Conservation (phyloP, 2,329 filamentous ascomycete species). For the Xylogone sp. region DNA sequence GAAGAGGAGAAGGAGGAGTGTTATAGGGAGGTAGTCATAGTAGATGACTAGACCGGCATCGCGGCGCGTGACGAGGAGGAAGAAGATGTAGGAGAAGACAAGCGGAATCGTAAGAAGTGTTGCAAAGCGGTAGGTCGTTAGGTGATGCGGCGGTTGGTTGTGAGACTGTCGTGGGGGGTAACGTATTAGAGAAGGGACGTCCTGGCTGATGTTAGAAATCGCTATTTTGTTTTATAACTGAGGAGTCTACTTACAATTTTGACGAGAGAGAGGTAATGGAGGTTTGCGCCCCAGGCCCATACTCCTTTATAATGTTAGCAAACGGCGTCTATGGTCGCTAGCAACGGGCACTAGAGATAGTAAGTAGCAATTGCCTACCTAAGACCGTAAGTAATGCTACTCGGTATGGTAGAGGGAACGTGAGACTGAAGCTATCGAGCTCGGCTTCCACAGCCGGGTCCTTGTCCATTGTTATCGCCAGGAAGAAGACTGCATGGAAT, state of each 20-base stretch:
- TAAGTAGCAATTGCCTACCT: constrained; percentile 48
- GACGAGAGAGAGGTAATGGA: constrained; percentile 75
- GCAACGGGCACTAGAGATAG: constrained; percentile 1
- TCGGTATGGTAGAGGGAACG: constrained; percentile 85
- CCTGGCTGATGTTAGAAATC: constrained; percentile 37
- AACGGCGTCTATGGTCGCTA: constrained; percentile 1
- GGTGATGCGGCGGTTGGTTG: constrained; percentile 70
- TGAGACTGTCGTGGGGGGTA: constrained; percentile 71
- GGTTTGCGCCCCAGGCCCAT: constrained; percentile 92
- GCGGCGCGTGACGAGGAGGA: constrained; percentile 78
- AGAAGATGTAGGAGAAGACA: constrained; percentile 67
- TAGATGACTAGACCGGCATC: constrained; percentile 64
- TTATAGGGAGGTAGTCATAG: constrained; percentile 83
- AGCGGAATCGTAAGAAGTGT: constrained; percentile 71
- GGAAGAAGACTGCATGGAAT: constrained; percentile 23
- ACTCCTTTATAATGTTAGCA: constrained; percentile 54
- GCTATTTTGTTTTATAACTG: background rate
- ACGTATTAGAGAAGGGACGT: constrained; percentile 80
- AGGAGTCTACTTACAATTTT: constrained; percentile 57
- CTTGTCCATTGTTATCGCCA: constrained; percentile 58
- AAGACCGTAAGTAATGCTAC: constrained; percentile 81
- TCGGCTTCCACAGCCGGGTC: constrained; percentile 65
- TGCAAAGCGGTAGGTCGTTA: constrained; percentile 82
- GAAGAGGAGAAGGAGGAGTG: constrained; percentile 71
- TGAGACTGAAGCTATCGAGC: constrained; percentile 82